Percentiles rank a stretch among this genome's conserved stretches.
Evolutionary conservation across 306 rosid genomes (phyloP).

Genomic region (Lathyrus sativus): DNA sequence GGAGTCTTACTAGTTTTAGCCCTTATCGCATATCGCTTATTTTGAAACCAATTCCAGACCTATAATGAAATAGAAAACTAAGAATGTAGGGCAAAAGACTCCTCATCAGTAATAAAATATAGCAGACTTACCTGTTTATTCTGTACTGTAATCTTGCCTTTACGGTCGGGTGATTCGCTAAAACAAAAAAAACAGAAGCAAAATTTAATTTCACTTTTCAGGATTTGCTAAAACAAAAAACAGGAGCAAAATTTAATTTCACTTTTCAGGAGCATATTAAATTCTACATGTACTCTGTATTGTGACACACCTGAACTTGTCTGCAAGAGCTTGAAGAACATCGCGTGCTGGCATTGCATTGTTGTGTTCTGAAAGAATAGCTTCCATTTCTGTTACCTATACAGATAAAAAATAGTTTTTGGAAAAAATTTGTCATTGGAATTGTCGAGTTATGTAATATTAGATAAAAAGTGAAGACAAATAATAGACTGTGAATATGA

Average conservation of each 20-base stretch:
- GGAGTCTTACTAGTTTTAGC: slow-evolving; percentile 81
- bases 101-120: slow-evolving; percentile 23
- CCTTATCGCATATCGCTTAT: slow-evolving; percentile 88
- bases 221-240: slow-evolving; percentile 54
- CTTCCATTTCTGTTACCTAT: slow-evolving; percentile 91
- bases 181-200: slow-evolving; percentile 24
- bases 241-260: slow-evolving; percentile 26
- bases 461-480: background rate
- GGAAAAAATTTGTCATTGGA: background rate
- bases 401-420: slow-evolving; percentile 34
- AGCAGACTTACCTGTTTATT: slow-evolving; percentile 83
- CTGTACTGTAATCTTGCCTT: slow-evolving; percentile 89
- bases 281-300: slow-evolving; percentile 3
- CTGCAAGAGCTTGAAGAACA: slow-evolving; percentile 73
- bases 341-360: slow-evolving; percentile 88
- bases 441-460: background rate
- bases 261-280: slow-evolving; percentile 28
- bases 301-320: slow-evolving; percentile 79
- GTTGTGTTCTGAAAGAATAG: slow-evolving; percentile 76
- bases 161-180: slow-evolving; percentile 82
- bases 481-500: background rate
- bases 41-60: slow-evolving; percentile 99
- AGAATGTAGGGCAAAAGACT: slow-evolving; percentile 34
- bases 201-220: slow-evolving; percentile 32
- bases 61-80: slow-evolving; percentile 44